Evolutionary conservation across 805 yeast genomes (phyloP), one percentile per base, ranked within the genome.

Genomic region (Peterozyma xylosa): DNA sequence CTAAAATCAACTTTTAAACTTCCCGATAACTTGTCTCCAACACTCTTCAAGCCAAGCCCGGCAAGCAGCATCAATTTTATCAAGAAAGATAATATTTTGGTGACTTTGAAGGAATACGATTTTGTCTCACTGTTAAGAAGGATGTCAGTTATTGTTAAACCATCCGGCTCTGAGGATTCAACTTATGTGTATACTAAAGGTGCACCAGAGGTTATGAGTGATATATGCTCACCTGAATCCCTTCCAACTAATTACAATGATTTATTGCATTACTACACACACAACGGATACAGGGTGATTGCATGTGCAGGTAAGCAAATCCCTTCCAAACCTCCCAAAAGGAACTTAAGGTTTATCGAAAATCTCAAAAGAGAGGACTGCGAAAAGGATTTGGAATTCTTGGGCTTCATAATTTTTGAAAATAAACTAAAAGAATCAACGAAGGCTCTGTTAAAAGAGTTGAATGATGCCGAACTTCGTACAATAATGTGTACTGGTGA

Each of bases 401-500:
- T 83, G 37, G 99, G 99, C 0, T 89, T 93, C 53, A 86, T 93
- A 47, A 71, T 93, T 3, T 93, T 93, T 66, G 98, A 93, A 58
- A 93, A 93, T 62, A 86, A 88, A 60, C 68, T 93, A 55, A 93
- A 93, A 57, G 65, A 72, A 1, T 68, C 83, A 1, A 84, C 96
- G 0, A 69, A 68, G 9, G 62, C 66, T 0, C 86, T 90, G 0
- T 69, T 93, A 41, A 50, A 61, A 11, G 71, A 76, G 46, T 68
- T 93, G 41, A 66, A 67, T 17, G 70, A 68, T 5, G 97, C 99
- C 0, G 70, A 76, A 17, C 73, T 93, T 41, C 71, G 97, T 52
- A 86, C 93, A 0, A 67, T 89, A 29, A 93, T 93, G 99, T 93
- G 99, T 62, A 93, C 99, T 0, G 99, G 99, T 43, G 99, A 93